Evolutionary conservation across 768 basidiomycete genomes (phyloP).

Genomic region (Antrodiella citrinella): DNA sequence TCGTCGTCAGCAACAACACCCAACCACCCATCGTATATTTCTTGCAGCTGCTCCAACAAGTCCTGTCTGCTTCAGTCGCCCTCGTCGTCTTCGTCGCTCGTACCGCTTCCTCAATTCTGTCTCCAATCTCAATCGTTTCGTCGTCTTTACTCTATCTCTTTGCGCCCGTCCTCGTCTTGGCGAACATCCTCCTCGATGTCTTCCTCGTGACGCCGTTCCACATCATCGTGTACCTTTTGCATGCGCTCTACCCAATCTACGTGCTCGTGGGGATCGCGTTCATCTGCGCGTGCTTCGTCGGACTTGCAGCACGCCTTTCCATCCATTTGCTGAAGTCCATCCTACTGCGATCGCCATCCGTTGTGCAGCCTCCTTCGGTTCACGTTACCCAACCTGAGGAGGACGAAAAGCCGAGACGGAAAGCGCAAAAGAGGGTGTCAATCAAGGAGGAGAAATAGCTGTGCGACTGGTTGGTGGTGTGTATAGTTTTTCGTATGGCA

Average conservation of each 20-base stretch:
- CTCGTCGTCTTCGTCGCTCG: neutral
- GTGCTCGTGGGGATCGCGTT: slow-evolving; percentile 16
- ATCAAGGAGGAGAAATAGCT: neutral
- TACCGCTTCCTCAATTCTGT: neutral
- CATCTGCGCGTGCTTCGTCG: slow-evolving; percentile 13
- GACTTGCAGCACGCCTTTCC: slow-evolving; percentile 12
- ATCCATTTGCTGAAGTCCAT: neutral
- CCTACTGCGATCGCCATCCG: neutral
- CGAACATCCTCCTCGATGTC: slow-evolving; percentile 31
- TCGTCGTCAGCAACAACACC: neutral
- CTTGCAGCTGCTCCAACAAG: neutral
- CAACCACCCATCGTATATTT: slow-evolving; percentile 11
- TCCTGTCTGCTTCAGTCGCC: neutral
- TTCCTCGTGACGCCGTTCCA: slow-evolving; percentile 40
- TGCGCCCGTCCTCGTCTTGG: slow-evolving; percentile 38
- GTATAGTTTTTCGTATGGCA: no score
- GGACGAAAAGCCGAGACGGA: neutral
- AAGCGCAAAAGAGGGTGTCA: neutral
- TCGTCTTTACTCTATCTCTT: slow-evolving; percentile 31
- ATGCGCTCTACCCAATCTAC: slow-evolving; percentile 20
- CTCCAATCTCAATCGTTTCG: slow-evolving; percentile 15
- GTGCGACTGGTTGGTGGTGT: no score
- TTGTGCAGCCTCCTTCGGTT: neutral
- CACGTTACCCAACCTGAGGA: neutral
- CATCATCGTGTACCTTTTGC: slow-evolving; percentile 12